Percentiles rank a stretch among this genome's conserved stretches.
These are phyloP conservation scores for Tetraselmis striata DNA, from an alignment of 139 green algal species.

Conservation along the genomic window DNA sequence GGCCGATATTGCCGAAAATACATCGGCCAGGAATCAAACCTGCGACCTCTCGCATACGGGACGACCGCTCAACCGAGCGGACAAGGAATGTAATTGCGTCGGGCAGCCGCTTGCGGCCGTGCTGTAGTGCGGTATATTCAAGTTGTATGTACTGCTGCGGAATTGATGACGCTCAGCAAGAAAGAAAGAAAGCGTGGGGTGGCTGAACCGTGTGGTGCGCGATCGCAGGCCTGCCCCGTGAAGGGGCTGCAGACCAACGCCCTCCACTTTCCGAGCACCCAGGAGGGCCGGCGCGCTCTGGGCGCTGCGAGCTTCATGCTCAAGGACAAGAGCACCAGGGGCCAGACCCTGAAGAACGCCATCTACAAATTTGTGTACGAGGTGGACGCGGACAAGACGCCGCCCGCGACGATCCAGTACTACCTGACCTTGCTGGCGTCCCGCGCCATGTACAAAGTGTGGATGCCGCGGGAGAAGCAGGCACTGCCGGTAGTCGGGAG, in stretches of 20 bases:
- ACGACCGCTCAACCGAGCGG: too few species aligned
- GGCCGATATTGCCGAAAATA: too few species aligned
- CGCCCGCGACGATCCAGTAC: not conserved
- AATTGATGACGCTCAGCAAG: too few species aligned
- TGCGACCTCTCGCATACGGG: too few species aligned
- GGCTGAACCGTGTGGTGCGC: too few species aligned
- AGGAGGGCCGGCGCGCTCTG: not conserved
- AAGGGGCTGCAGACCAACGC: not conserved
- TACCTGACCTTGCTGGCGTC: not conserved
- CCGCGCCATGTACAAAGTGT: not conserved
- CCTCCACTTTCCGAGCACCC: not conserved
- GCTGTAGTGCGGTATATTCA: too few species aligned
- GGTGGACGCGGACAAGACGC: not conserved
- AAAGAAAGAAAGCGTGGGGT: too few species aligned
- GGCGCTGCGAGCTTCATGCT: not conserved
- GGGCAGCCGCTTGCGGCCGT: too few species aligned
- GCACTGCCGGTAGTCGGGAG: not conserved
- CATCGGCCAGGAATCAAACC: too few species aligned
- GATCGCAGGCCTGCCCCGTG: not conserved
- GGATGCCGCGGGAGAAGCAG: not conserved
- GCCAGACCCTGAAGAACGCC: not conserved
- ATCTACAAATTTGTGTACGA: not conserved
- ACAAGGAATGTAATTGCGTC: too few species aligned
- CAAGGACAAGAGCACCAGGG: not conserved
- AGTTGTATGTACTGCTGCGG: too few species aligned